Conservation (phyloP, 257 asterid species). For the Fraxinus cuspidata region DNA sequence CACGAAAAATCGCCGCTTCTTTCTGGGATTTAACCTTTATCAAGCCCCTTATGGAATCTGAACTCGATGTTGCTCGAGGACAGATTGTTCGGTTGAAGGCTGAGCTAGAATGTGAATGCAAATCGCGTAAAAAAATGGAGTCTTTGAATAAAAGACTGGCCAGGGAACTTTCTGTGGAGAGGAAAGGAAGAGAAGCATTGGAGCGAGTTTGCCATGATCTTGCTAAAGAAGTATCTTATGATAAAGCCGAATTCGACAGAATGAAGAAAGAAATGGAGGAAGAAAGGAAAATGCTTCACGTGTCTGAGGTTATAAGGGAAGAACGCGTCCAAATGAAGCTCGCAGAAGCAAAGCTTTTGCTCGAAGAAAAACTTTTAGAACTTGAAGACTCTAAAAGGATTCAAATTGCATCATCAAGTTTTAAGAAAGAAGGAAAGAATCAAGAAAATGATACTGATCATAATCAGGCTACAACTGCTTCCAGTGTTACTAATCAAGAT, state of each 20-base stretch:
- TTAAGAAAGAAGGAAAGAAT: conserved; percentile 24
- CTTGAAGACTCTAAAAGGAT: conserved; percentile 36
- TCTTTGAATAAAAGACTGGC: conserved; percentile 43
- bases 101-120: conserved; percentile 51
- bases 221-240: conserved; percentile 41
- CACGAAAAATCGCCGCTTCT: conserved; percentile 68
- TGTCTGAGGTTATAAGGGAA: conserved; percentile 78
- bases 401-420: conserved; percentile 8
- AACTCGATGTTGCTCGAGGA: conserved; percentile 49
- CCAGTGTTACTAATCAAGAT: background rate
- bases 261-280: conserved; percentile 66
- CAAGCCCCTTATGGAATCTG: conserved; percentile 69
- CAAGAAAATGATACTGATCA: background rate
- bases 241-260: conserved; percentile 39
- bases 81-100: conserved; percentile 44
- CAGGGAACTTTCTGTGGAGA: conserved; percentile 54
- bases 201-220: conserved; percentile 55
- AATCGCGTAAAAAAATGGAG: conserved; percentile 53
- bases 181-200: conserved; percentile 54
- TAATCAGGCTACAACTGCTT: background rate
- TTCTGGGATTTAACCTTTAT: conserved; percentile 76
- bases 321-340: conserved; percentile 92
- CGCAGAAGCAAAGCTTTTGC: conserved; percentile 52
- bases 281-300: conserved; percentile 78
- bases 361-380: conserved; percentile 63